Percentiles rank a stretch among this genome's conserved stretches.
Evolutionary conservation across 2,329 filamentous ascomycete genomes (phyloP).

Genomic region (Lecanosticta acicola): DNA sequence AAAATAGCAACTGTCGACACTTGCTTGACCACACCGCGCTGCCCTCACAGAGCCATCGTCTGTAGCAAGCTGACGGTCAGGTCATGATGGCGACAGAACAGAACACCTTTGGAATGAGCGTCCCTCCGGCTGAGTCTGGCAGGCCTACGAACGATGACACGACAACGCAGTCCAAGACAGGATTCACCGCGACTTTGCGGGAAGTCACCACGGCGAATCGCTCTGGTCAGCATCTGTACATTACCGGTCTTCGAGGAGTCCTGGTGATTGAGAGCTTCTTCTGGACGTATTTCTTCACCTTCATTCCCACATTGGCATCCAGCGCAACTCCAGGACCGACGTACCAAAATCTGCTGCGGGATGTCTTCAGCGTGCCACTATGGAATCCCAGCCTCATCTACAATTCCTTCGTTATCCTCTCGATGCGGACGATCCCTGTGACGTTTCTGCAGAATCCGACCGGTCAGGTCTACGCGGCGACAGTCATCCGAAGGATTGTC

Average conservation of each 20-base stretch:
- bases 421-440: constrained; percentile 40
- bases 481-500: constrained; percentile 40
- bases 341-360: constrained; percentile 40
- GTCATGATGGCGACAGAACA: not conserved
- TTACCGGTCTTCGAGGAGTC: constrained; percentile 43
- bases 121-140: not conserved
- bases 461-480: constrained; percentile 34
- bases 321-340: constrained; percentile 34
- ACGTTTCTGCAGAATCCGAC: constrained; percentile 38
- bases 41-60: not conserved
- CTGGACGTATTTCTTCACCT: constrained; percentile 43
- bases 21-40: too few species aligned
- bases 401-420: constrained; percentile 44
- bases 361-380: constrained; percentile 42
- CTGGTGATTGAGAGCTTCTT: constrained; percentile 41
- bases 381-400: constrained; percentile 45
- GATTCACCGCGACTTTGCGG: not conserved
- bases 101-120: not conserved
- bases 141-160: not conserved
- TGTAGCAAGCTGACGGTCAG: not conserved
- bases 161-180: not conserved
- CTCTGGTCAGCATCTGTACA: constrained; percentile 27
- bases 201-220: constrained; percentile 1
- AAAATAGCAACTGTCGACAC: too few species aligned
- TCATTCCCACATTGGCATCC: constrained; percentile 40